Evolutionary conservation across 2,329 filamentous ascomycete species (phyloP), one percentile per base, ranked within the genome.

Genomic region (Diaporthe vexans): DNA sequence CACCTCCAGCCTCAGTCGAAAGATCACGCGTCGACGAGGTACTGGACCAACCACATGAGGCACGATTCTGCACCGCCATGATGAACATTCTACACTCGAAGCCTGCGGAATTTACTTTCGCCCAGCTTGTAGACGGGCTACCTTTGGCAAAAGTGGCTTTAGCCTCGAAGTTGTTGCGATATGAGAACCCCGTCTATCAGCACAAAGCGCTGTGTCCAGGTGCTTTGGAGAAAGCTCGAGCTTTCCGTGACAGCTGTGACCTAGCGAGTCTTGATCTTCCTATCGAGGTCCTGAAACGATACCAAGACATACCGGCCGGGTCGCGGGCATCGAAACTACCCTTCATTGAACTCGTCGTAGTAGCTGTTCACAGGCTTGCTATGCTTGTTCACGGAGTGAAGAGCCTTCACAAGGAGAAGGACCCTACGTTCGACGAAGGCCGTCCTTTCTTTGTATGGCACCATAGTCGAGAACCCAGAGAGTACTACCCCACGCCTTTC

Each of bases 41-140:
- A 9, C 29, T 68, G 9, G 63, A 68, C 9, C 46, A 35, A 17
- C 11, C 29, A 26, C 63, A 54, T 11, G 29, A 54, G n/a, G 17
- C 21, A 7, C 7, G 21, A 5, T 52, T 68, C 46, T 13, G 48
- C n/a, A 7, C 29, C 4, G 63, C 63, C 13, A 2, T 69, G 0
- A 35, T 2, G 1, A 43, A 56, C 13, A 13, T 69, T 8, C 65
- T 69, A 13, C 26, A 26, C 15, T 29, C 65, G 3, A 37, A 37
- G 9, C 24, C 52, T 15, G 35, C 65, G 24, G 48, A 56, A 24
- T 43, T 19, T 7, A 56, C 51, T 1, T 56, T 69, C 17, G 51
- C 48, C 6, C 65, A 56, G 35, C 35, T 69, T 9, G 29, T 56
- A 24, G 65, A 69, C n/a, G 65, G 65, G 15, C 51, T 69, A 13